Percentiles rank a stretch among this genome's conserved stretches.
These are phyloP conservation scores for Dicorynia guianensis DNA, from an alignment of 306 rosid species.

Conservation along the genomic window DNA sequence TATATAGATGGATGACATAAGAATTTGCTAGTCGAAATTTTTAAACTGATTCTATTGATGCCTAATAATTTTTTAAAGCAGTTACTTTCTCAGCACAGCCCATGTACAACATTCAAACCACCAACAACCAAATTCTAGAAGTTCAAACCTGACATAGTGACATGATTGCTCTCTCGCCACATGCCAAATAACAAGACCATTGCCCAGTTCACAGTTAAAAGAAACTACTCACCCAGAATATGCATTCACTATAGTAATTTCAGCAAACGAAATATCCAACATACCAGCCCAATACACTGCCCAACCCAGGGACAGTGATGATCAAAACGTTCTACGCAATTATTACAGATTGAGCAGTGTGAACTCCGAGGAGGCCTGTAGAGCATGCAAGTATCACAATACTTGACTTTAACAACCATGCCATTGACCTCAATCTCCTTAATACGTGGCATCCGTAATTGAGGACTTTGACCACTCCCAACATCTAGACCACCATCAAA, in stretches of 20 bases:
- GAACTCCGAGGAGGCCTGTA: constrained; percentile 99
- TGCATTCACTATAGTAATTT: not conserved
- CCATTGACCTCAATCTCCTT: constrained; percentile 97
- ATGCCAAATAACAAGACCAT: not conserved
- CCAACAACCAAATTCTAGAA: not conserved
- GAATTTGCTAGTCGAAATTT: not conserved
- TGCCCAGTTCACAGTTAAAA: not conserved
- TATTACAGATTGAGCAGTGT: constrained; percentile 97
- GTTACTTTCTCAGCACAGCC: not conserved
- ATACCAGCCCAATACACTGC: constrained; percentile 95
- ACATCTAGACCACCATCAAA: constrained; percentile 68
- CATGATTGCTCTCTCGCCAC: not conserved
- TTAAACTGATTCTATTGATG: not conserved
- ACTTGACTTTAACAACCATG: constrained; percentile 72
- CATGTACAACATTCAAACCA: constrained; percentile 6
- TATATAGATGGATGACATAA: not conserved
- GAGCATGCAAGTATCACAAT: constrained; percentile 99
- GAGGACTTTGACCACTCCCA: constrained; percentile 94
- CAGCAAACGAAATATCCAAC: constrained; percentile 41
- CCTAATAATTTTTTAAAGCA: not conserved
- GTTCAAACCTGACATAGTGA: not conserved
- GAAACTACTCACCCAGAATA: constrained; percentile 23
- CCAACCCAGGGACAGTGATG: constrained; percentile 99
- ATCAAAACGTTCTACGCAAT: constrained; percentile 94
- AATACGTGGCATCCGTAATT: constrained; percentile 80